Percentiles rank a stretch among this genome's conserved stretches.
These are phyloP conservation scores for Tulasnella sp. DNA, from an alignment of 768 basidiomycete species.

Conservation along the genomic window DNA sequence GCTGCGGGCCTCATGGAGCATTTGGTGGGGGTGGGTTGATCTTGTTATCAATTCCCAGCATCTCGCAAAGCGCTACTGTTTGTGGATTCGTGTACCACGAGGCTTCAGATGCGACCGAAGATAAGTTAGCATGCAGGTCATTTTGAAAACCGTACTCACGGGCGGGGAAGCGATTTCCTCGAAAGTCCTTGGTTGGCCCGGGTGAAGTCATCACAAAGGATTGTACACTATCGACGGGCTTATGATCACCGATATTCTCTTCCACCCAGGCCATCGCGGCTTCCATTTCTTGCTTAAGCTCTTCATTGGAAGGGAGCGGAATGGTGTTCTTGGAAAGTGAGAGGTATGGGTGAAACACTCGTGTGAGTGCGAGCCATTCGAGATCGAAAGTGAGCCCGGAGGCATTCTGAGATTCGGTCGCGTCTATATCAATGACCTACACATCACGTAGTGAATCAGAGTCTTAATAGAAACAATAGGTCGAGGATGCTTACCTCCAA, in stretches of 20 bases:
- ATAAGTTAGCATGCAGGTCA: neutral
- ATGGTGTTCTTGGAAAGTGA: constrained; percentile 39
- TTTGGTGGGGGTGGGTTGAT: too few relatives aligned
- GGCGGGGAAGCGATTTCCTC: neutral
- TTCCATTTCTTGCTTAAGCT: constrained; percentile 41
- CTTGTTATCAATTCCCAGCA: constrained; percentile 70
- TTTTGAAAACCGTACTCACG: neutral
- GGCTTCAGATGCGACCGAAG: constrained; percentile 35
- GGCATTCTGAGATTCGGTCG: constrained; percentile 15
- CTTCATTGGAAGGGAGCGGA: constrained; percentile 45
- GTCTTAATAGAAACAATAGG: neutral
- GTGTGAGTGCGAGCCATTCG: constrained; percentile 88
- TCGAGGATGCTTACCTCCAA: constrained; percentile 45
- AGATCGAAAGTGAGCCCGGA: constrained; percentile 55
- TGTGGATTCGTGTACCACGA: constrained; percentile 78
- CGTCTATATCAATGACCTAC: constrained; percentile 58
- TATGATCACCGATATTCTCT: constrained; percentile 35
- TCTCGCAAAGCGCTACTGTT: constrained; percentile 68
- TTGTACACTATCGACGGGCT: constrained; percentile 43
- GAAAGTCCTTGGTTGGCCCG: constrained; percentile 27
- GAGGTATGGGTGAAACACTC: constrained; percentile 72
- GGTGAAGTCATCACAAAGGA: constrained; percentile 56
- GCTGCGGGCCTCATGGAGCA: too few relatives aligned
- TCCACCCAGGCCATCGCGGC: constrained; percentile 57
- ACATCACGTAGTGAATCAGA: too few relatives aligned